phyloP scores from a whole-genome alignment of 2,329 filamentous ascomycete species.

The Trichoderma endophyticum region DNA sequence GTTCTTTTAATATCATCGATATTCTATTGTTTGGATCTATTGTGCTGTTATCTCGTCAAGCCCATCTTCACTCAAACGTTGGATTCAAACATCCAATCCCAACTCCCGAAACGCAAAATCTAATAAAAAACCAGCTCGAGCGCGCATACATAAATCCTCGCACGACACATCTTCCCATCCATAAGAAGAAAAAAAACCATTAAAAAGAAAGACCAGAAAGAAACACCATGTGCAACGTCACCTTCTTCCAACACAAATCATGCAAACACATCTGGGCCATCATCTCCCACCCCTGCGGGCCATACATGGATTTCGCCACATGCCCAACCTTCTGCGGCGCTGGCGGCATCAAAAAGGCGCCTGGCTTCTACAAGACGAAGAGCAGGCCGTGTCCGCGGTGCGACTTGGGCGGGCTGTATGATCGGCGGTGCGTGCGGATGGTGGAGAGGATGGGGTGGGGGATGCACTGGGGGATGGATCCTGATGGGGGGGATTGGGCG shows the following conservation, averaged over 20 bases:
- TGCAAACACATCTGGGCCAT: slow-evolving; percentile 54
- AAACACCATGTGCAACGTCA: slow-evolving; percentile 43
- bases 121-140: neutral
- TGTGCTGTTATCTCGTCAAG: neutral
- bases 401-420: slow-evolving; percentile 40
- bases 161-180: neutral
- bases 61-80: neutral
- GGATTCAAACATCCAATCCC: neutral
- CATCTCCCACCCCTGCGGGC: slow-evolving; percentile 46
- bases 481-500: slow-evolving; percentile 37
- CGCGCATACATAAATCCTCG: neutral
- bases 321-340: slow-evolving; percentile 44
- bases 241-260: slow-evolving; percentile 45
- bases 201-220: neutral
- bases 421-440: slow-evolving; percentile 47
- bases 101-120: neutral
- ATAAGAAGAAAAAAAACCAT: neutral
- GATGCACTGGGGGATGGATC: slow-evolving; percentile 48
- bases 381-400: slow-evolving; percentile 43
- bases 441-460: slow-evolving; percentile 43
- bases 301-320: slow-evolving; percentile 48
- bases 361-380: slow-evolving; percentile 35
- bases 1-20: neutral
- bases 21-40: neutral
- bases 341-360: slow-evolving; percentile 36